These are phyloP conservation scores for Yamadazyma takamatsuzukensis DNA, from an alignment of 805 yeast genomes.

Conservation along the genomic window DNA sequence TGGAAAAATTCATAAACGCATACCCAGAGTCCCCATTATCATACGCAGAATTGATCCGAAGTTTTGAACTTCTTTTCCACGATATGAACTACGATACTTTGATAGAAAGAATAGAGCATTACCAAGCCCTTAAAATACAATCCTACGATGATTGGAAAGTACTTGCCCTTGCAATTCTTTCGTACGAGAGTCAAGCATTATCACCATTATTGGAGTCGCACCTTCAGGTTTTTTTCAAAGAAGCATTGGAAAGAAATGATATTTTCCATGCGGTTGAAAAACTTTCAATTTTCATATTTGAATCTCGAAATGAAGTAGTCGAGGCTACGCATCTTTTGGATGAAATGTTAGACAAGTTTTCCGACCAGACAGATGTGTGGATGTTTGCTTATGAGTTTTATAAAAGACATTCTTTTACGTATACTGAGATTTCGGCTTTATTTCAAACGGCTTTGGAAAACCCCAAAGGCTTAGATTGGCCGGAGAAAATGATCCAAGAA, in stretches of 20 bases:
- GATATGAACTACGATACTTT: too few relatives aligned
- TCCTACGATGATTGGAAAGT: constrained; percentile 31
- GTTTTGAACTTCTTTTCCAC: constrained; percentile 2
- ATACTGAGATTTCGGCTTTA: constrained; percentile 18
- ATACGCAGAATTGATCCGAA: constrained; percentile 24
- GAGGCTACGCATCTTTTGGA: constrained; percentile 26
- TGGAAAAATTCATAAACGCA: constrained; percentile 19
- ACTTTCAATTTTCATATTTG: constrained; percentile 31
- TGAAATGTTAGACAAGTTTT: constrained; percentile 21
- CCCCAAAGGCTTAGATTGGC: constrained; percentile 41
- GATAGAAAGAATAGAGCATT: too few relatives aligned
- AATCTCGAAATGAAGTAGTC: constrained; percentile 22
- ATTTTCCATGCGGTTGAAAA: constrained; percentile 44
- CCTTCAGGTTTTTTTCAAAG: constrained; percentile 16
- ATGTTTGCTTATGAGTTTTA: constrained; percentile 41
- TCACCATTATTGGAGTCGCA: constrained; percentile 16
- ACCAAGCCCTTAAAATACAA: too few relatives aligned
- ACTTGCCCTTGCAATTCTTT: constrained; percentile 21
- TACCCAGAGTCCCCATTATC: constrained; percentile 22
- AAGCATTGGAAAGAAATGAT: constrained; percentile 29
- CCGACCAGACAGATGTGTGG: constrained; percentile 46
- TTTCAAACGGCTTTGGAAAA: constrained; percentile 28
- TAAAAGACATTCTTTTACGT: constrained; percentile 19
- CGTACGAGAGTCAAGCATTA: constrained; percentile 12
- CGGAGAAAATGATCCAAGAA: constrained; percentile 47